These are phyloP conservation scores for Schizonepeta tenuifolia DNA, from an alignment of 257 asterid genomes.

Conservation along the genomic window DNA sequence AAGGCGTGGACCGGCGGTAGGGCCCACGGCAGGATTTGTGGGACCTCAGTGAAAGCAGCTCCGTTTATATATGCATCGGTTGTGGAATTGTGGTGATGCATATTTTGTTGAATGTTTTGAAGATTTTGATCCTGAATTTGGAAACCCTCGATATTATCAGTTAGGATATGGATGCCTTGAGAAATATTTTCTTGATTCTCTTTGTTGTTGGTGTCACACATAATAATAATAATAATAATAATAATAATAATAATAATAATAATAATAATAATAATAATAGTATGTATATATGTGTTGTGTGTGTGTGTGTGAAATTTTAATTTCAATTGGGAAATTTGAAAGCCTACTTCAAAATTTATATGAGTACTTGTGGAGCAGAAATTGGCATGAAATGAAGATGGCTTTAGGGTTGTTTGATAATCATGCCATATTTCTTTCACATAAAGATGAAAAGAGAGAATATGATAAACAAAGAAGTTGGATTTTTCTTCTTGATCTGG, in stretches of 20 bases:
- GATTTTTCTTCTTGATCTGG: conserved; percentile 37
- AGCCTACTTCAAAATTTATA: neutral
- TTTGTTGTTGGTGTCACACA: conserved; percentile 53
- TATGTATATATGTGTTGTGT: too few relatives aligned
- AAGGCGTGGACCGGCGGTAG: conserved; percentile 39
- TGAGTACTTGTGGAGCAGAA: neutral
- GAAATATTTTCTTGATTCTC: conserved; percentile 40
- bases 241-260: conserved; percentile 29
- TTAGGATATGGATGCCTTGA: conserved; percentile 34
- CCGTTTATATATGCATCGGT: conserved; percentile 38
- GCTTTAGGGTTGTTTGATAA: conserved; percentile 49
- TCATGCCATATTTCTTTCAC: conserved; percentile 41
- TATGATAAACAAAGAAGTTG: conserved; percentile 40
- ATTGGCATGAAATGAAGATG: conserved; percentile 30
- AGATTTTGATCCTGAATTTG: conserved; percentile 43
- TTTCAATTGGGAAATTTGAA: neutral
- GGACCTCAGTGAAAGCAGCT: conserved; percentile 51
- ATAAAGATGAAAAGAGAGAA: conserved; percentile 54
- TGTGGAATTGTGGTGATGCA: conserved; percentile 45
- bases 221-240: conserved; percentile 37
- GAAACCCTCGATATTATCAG: conserved; percentile 47
- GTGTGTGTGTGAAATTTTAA: neutral
- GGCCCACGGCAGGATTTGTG: conserved; percentile 74
- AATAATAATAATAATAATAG: conserved; percentile 30
- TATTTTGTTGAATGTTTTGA: conserved; percentile 33